Conservation (phyloP, 2,329 filamentous ascomycete genomes). For the Moelleriella libera region DNA sequence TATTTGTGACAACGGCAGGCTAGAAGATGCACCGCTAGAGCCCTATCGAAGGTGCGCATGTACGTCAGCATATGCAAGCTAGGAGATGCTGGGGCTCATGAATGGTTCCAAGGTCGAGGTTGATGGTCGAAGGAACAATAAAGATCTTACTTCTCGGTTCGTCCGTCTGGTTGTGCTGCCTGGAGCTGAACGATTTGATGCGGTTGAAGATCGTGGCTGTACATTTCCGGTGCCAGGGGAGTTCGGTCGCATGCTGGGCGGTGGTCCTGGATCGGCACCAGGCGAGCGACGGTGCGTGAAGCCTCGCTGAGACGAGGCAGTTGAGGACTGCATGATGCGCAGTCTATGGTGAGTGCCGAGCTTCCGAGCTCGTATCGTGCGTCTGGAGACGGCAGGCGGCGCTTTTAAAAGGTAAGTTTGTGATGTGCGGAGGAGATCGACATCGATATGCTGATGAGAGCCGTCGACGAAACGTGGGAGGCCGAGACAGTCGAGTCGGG, state of each 20-base stretch:
- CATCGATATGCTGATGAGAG: no score
- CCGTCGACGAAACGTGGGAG: no score
- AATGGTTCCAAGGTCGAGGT: background rate
- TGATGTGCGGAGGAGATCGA: no score
- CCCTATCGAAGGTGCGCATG: conserved; percentile 12
- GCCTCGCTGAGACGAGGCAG: conserved; percentile 33
- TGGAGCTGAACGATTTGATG: conserved; percentile 50
- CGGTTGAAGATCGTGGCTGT: conserved; percentile 49
- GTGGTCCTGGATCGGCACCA: conserved; percentile 44
- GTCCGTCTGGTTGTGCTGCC: conserved; percentile 14
- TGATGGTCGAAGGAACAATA: conserved; percentile 1
- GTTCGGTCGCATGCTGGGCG: conserved; percentile 42
- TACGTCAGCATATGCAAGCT: background rate
- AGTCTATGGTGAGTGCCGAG: background rate
- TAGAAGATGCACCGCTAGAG: conserved; percentile 49
- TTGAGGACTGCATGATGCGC: conserved; percentile 30
- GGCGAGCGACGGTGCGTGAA: conserved; percentile 47
- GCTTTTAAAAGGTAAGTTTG: no score
- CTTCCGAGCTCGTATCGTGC: background rate
- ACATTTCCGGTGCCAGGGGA: conserved; percentile 43
- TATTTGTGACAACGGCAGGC: conserved; percentile 78
- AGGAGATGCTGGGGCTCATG: background rate
- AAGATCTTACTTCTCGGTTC: conserved; percentile 18
- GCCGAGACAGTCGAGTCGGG: no score
- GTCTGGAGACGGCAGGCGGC: background rate